These are phyloP conservation scores for Castanea sativa DNA, from an alignment of 306 rosid species.

Conservation along the genomic window DNA sequence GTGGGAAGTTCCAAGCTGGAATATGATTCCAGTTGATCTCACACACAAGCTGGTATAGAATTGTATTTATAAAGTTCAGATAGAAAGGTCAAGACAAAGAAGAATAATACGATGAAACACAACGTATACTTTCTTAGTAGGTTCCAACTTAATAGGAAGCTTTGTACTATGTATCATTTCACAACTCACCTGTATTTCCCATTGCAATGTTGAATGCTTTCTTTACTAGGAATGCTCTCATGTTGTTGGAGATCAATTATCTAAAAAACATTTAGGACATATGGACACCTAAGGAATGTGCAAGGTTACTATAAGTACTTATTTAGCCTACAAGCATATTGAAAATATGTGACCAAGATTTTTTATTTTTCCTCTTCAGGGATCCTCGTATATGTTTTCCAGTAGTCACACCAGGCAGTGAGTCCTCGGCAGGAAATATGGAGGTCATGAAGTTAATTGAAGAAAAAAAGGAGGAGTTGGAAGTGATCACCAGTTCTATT, in stretches of 20 bases:
- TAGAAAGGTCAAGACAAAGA: neutral
- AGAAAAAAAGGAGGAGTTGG: slow-evolving; percentile 14
- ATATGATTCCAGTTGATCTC: neutral
- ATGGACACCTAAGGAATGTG: neutral
- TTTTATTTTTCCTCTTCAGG: slow-evolving; percentile 30
- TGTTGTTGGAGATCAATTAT: neutral
- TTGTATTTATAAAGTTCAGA: neutral
- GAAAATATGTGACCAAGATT: neutral
- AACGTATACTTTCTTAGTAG: neutral
- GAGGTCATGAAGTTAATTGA: slow-evolving; percentile 14
- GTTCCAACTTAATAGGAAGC: neutral
- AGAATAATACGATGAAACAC: neutral
- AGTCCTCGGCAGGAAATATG: neutral
- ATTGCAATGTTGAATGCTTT: neutral
- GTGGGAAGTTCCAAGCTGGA: neutral
- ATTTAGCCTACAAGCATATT: neutral
- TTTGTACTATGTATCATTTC: neutral
- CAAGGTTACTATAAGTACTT: neutral
- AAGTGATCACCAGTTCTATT: neutral
- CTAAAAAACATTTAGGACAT: neutral
- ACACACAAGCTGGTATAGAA: neutral
- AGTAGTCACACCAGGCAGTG: neutral
- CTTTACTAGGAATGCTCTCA: neutral
- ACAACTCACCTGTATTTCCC: neutral
- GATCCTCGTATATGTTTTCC: slow-evolving; percentile 44